Conservation (phyloP, 768 basidiomycete species). For the button mushroom (Agaricus bisporus) region DNA sequence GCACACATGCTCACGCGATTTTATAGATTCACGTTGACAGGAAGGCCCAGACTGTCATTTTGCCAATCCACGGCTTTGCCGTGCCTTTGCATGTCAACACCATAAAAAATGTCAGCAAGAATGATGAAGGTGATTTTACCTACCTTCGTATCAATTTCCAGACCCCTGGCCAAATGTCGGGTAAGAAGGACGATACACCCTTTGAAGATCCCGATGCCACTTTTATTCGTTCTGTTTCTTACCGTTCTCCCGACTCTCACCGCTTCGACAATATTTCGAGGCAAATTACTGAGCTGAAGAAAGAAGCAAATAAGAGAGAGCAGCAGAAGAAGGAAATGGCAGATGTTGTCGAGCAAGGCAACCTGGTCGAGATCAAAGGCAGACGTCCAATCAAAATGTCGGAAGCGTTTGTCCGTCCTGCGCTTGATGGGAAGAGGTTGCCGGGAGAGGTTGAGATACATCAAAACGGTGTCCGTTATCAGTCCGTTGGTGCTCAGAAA, state of each 20-base stretch:
- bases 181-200: constrained; percentile 99
- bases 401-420: constrained; percentile 91
- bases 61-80: constrained; percentile 92
- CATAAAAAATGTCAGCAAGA: constrained; percentile 97
- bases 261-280: constrained; percentile 87
- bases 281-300: constrained; percentile 93
- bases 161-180: constrained; percentile 93
- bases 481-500: constrained; percentile 83
- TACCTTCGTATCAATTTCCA: constrained; percentile 97
- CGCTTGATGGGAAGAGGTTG: constrained; percentile 89
- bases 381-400: constrained; percentile 80
- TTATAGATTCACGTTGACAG: constrained; percentile 84
- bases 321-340: constrained; percentile 98
- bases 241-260: constrained; percentile 83
- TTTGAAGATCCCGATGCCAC: constrained; percentile 97
- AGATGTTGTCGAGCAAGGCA: constrained; percentile 94
- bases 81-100: constrained; percentile 98
- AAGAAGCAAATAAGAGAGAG: constrained; percentile 94
- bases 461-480: constrained; percentile 92
- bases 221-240: constrained; percentile 92
- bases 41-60: constrained; percentile 81
- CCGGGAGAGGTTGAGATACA: constrained; percentile 99
- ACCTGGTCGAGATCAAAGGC: constrained; percentile 83
- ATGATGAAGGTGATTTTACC: constrained; percentile 92
- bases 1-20: not conserved